These are phyloP conservation scores for Geranomyces michiganensis DNA, from an alignment of 192 early-diverging fungal species.

Conservation along the genomic window DNA sequence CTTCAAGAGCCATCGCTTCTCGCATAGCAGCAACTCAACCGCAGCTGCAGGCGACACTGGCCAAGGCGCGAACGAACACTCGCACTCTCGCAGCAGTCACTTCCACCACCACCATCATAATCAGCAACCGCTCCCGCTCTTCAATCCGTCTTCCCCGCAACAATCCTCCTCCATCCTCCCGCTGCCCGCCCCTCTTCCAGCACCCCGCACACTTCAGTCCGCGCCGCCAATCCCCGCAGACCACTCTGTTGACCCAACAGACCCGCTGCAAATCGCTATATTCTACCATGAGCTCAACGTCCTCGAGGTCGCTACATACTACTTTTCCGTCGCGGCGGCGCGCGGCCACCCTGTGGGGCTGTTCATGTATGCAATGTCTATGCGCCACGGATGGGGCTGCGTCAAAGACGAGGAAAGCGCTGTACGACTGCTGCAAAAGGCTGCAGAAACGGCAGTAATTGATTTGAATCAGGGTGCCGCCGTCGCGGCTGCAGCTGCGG, in stretches of 20 bases:
- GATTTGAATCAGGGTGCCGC: conserved; percentile 17
- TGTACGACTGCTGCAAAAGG: conserved; percentile 35
- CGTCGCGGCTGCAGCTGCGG: neutral
- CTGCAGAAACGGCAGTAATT: conserved; percentile 40
- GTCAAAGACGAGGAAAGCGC: conserved; percentile 43
- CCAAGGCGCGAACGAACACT: no score
- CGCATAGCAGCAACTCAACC: no score
- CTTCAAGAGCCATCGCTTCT: no score
- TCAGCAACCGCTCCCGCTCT: neutral
- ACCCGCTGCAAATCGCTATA: conserved; percentile 49
- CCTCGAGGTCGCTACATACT: conserved; percentile 53
- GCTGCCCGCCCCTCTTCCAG: conserved; percentile 26
- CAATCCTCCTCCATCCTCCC: conserved; percentile 6
- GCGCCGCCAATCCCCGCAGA: conserved; percentile 32
- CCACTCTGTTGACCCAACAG: conserved; percentile 29
- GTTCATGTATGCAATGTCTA: conserved; percentile 55
- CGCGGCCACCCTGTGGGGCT: conserved; percentile 46
- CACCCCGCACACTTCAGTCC: conserved; percentile 21
- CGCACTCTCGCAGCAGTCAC: conserved; percentile 1
- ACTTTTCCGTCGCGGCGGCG: conserved; percentile 50
- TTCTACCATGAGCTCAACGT: conserved; percentile 52
- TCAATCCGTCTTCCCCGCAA: neutral
- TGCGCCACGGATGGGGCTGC: conserved; percentile 57
- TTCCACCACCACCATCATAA: neutral
- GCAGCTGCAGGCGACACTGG: no score